Percentiles rank a stretch among this genome's conserved stretches.
phyloP scores from a whole-genome alignment of 140 eudicot genomes.

The Erigeron philadelphicus region DNA sequence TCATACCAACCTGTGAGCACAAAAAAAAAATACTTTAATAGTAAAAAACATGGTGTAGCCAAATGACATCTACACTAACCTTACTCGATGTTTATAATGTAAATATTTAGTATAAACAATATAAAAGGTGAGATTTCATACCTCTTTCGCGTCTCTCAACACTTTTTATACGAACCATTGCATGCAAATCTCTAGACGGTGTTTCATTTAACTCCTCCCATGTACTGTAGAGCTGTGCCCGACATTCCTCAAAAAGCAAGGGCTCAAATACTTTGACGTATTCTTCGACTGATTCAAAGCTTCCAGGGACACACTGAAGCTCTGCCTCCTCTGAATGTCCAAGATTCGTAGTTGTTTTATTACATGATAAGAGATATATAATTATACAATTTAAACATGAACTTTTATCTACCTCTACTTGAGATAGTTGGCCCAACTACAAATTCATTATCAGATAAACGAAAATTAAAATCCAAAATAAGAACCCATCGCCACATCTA shows the following conservation, averaged over 20 bases:
- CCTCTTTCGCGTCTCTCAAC: conserved; percentile 97
- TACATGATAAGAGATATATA: conserved; percentile 10
- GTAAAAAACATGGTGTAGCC: neutral
- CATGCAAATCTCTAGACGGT: conserved; percentile 53
- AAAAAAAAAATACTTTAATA: neutral
- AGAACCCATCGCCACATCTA: conserved; percentile 17
- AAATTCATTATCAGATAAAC: conserved; percentile 10
- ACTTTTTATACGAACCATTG: conserved; percentile 64
- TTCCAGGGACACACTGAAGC: conserved; percentile 89
- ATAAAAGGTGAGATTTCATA: conserved; percentile 25
- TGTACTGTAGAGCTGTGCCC: conserved; percentile 92
- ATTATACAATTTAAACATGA: neutral
- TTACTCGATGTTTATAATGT: neutral
- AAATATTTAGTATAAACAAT: neutral
- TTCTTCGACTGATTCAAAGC: conserved; percentile 91
- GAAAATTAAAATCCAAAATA: conserved; percentile 7
- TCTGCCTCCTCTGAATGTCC: conserved; percentile 80
- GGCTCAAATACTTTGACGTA: conserved; percentile 89
- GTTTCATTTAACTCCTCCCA: conserved; percentile 88
- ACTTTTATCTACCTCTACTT: conserved; percentile 16
- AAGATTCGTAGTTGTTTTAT: conserved; percentile 21
- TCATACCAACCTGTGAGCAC: conserved; percentile 82
- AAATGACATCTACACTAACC: neutral
- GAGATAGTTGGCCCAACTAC: conserved; percentile 8
- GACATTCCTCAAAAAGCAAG: conserved; percentile 93